Evolutionary conservation across 2,329 filamentous ascomycete species (phyloP).

Genomic region (Fusarium aywerte): DNA sequence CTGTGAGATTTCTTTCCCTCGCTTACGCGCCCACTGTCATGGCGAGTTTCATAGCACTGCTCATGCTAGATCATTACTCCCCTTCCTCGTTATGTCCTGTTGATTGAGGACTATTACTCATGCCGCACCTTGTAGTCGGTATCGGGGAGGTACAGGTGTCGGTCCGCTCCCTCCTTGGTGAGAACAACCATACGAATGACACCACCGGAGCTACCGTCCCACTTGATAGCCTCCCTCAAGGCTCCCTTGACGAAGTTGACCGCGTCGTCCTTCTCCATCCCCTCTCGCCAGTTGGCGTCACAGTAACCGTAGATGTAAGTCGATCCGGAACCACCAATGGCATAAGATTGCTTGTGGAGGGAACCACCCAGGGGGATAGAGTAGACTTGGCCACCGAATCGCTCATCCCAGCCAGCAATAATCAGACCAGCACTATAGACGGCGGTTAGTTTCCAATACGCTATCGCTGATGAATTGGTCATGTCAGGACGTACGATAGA

Average conservation of each 20-base stretch:
- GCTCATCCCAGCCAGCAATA: slow-evolving; percentile 96
- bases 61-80: slow-evolving; percentile 17
- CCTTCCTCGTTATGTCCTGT: slow-evolving; percentile 34
- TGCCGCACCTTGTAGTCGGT: slow-evolving; percentile 82
- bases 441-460: slow-evolving; percentile 24
- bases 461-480: neutral
- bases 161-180: slow-evolving; percentile 86
- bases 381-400: slow-evolving; percentile 96
- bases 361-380: slow-evolving; percentile 96
- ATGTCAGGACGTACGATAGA: slow-evolving; percentile 73
- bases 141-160: slow-evolving; percentile 96
- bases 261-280: slow-evolving; percentile 92
- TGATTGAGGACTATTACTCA: slow-evolving; percentile 57
- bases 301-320: slow-evolving; percentile 99
- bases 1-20: slow-evolving; percentile 11
- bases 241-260: slow-evolving; percentile 93
- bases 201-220: slow-evolving; percentile 98
- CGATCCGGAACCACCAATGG: slow-evolving; percentile 95
- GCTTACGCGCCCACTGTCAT: slow-evolving; percentile 22
- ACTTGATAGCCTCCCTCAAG: slow-evolving; percentile 95
- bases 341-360: slow-evolving; percentile 95
- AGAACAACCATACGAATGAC: slow-evolving; percentile 98
- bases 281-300: slow-evolving; percentile 94
- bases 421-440: slow-evolving; percentile 86
- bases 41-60: slow-evolving; percentile 30